Conservation (phyloP, 2,329 filamentous ascomycete species). For the Aspergillus tamarii region DNA sequence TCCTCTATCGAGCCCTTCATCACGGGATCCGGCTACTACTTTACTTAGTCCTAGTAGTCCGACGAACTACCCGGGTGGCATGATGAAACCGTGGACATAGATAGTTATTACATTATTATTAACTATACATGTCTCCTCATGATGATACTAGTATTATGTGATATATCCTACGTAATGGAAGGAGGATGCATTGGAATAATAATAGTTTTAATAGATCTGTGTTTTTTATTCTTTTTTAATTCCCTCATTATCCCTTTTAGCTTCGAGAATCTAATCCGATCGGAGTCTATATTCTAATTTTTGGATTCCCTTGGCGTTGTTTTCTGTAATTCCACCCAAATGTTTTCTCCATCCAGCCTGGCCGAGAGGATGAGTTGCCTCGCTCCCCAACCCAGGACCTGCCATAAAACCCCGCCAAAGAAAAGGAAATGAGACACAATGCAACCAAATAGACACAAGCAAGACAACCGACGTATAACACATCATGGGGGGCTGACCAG, state of each 20-base stretch:
- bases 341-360: slow-evolving; percentile 7
- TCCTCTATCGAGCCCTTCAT: not conserved
- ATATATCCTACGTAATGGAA: too few relatives aligned
- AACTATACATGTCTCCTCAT: too few relatives aligned
- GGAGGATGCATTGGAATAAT: not conserved
- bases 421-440: slow-evolving; percentile 17
- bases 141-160: too few relatives aligned
- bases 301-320: slow-evolving; percentile 11
- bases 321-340: slow-evolving; percentile 7
- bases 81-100: not conserved
- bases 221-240: not conserved
- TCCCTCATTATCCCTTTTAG: slow-evolving; percentile 17
- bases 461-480: slow-evolving; percentile 23
- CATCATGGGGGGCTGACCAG: slow-evolving; percentile 18
- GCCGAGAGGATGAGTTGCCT: not conserved
- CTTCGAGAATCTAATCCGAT: slow-evolving; percentile 14
- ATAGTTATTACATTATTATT: too few relatives aligned
- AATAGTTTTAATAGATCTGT: not conserved
- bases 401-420: slow-evolving; percentile 1
- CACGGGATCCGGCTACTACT: not conserved
- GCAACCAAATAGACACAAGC: slow-evolving; percentile 16
- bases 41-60: too few relatives aligned
- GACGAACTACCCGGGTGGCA: not conserved
- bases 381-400: slow-evolving; percentile 10
- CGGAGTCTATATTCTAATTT: slow-evolving; percentile 29